These are phyloP conservation scores for Phytophthora pistaciae DNA, from an alignment of 352 stramenopile genomes.

Conservation along the genomic window DNA sequence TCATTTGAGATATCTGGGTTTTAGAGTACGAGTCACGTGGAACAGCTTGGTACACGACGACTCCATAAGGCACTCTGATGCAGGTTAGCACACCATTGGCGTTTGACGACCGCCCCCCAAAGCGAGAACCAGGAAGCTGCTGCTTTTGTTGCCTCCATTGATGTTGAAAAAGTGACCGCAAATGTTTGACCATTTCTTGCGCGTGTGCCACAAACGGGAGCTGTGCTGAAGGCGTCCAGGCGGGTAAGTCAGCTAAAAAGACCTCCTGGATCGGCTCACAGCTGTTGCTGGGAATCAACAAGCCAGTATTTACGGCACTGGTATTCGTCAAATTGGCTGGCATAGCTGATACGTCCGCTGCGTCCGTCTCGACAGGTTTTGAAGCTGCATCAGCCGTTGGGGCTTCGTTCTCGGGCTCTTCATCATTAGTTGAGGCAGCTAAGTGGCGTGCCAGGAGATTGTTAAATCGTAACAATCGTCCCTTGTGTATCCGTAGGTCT, in stretches of 20 bases:
- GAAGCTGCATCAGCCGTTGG: not conserved
- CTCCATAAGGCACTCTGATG: constrained; percentile 26
- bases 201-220: constrained; percentile 20
- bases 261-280: constrained; percentile 43
- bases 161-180: constrained; percentile 31
- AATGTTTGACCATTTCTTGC: constrained; percentile 19
- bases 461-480: constrained; percentile 8
- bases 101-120: constrained; percentile 3
- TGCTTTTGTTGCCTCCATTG: constrained; percentile 13
- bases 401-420: not conserved
- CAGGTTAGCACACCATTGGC: constrained; percentile 17
- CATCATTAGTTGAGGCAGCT: not conserved
- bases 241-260: constrained; percentile 31
- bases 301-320: constrained; percentile 23
- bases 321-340: not conserved
- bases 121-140: constrained; percentile 6
- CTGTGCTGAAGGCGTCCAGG: constrained; percentile 12
- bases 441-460: constrained; percentile 7
- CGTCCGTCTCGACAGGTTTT: not conserved
- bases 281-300: constrained; percentile 39
- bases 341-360: not conserved
- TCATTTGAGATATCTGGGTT: constrained; percentile 22
- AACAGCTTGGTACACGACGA: constrained; percentile 27
- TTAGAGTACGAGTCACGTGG: not conserved
- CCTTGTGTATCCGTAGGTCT: constrained; percentile 21